A percentile compares a stretch with the other conserved stretches of the same genome.
Conservation (phyloP, 129 eudicot genomes). For the Daucus carota region DNA sequence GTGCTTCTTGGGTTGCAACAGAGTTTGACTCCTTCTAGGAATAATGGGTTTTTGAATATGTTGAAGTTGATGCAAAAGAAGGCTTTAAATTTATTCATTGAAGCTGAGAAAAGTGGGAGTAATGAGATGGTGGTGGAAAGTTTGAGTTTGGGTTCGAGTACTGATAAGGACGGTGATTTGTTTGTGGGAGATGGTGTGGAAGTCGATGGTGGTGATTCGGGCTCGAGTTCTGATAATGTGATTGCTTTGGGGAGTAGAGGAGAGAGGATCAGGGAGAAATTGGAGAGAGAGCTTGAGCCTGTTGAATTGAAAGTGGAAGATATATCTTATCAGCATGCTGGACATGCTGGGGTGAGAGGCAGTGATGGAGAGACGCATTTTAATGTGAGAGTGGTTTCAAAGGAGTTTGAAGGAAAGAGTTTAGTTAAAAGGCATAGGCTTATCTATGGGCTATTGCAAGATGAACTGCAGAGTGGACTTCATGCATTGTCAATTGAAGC, state of each 20-base stretch:
- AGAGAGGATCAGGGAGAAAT: constrained; percentile 44
- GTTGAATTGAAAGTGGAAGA: constrained; percentile 63
- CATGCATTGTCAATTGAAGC: constrained; percentile 86
- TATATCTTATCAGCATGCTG: constrained; percentile 95
- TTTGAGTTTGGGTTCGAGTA: constrained; percentile 10
- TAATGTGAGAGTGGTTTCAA: constrained; percentile 69
- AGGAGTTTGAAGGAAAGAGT: constrained; percentile 85
- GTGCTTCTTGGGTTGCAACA: constrained; percentile 72
- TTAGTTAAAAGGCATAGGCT: constrained; percentile 88
- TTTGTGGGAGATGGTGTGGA: constrained; percentile 6
- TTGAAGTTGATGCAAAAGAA: constrained; percentile 72
- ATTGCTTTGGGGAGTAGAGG: constrained; percentile 61
- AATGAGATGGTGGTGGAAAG: neutral
- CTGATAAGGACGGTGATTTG: constrained; percentile 2
- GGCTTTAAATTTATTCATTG: constrained; percentile 55
- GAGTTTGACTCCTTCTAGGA: constrained; percentile 80
- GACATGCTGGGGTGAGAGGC: constrained; percentile 84
- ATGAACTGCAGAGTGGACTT: constrained; percentile 76
- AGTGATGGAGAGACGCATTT: constrained; percentile 90
- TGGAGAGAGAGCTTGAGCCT: constrained; percentile 57
- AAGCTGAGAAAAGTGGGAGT: constrained; percentile 40
- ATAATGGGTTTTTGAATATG: constrained; percentile 93
- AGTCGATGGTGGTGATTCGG: constrained; percentile 15
- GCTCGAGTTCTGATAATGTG: constrained; percentile 11
- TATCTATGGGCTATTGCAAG: constrained; percentile 62